Conservation (phyloP, 192 early-diverging fungal species). For the Coemansia sp. region DNA sequence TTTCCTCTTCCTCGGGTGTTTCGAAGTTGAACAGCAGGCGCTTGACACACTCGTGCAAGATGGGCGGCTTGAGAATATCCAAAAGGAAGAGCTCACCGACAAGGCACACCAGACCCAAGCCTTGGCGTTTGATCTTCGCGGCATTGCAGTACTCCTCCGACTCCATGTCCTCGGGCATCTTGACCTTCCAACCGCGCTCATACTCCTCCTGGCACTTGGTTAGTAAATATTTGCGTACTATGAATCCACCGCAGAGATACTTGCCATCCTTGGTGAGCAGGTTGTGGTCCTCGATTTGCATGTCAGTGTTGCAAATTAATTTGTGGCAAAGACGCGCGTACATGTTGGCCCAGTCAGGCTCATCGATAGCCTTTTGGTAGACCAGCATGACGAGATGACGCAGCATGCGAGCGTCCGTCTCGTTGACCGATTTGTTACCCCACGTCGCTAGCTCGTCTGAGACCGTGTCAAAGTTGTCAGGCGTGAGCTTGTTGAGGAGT, state of each 20-base stretch:
- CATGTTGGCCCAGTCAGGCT: slow-evolving; percentile 83
- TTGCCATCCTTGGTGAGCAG: slow-evolving; percentile 56
- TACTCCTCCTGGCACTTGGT: slow-evolving; percentile 96
- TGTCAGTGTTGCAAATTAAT: slow-evolving; percentile 67
- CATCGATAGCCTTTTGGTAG: slow-evolving; percentile 95
- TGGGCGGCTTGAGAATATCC: slow-evolving; percentile 86
- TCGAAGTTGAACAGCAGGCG: slow-evolving; percentile 71
- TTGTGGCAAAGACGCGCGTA: slow-evolving; percentile 86
- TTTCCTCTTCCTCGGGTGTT: slow-evolving; percentile 92
- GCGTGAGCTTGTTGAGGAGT: slow-evolving; percentile 95
- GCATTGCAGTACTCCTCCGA: slow-evolving; percentile 81
- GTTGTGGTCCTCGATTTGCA: slow-evolving; percentile 60
- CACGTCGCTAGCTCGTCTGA: slow-evolving; percentile 78
- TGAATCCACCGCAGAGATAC: slow-evolving; percentile 57
- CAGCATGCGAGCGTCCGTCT: slow-evolving; percentile 71
- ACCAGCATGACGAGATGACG: slow-evolving; percentile 81
- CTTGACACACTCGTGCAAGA: slow-evolving; percentile 91
- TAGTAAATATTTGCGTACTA: slow-evolving; percentile 91
- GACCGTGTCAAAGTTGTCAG: slow-evolving; percentile 91
- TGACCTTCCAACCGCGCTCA: slow-evolving; percentile 84
- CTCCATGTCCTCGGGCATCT: slow-evolving; percentile 73
- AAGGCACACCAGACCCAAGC: slow-evolving; percentile 89
- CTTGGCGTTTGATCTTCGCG: slow-evolving; percentile 89
- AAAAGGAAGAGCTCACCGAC: slow-evolving; percentile 95
- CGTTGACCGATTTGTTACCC: slow-evolving; percentile 70